Evolutionary conservation across 345 rosid genomes (phyloP).

Genomic region (Cardamine chenopodiifolia): DNA sequence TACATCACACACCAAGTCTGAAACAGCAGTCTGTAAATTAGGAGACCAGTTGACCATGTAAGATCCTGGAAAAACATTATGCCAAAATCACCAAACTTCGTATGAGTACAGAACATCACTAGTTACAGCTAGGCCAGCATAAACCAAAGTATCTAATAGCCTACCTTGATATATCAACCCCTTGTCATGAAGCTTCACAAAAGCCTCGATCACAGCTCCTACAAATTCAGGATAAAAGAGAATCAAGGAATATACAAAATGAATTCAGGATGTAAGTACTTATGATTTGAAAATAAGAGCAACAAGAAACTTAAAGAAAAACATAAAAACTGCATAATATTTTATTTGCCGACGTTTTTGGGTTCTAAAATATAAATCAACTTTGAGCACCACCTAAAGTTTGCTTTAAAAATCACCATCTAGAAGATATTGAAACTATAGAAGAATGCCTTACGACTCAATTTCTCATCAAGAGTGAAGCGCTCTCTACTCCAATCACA

Average conservation of each 20-base stretch:
- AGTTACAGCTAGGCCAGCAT: constrained; percentile 1
- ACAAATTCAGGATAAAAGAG: constrained; percentile 32
- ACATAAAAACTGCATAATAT: constrained; percentile 2
- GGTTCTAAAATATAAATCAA: constrained; percentile 8
- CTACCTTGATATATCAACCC: constrained; percentile 94
- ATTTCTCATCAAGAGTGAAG: constrained; percentile 95
- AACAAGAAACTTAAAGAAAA: background rate
- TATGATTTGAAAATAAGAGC: constrained; percentile 4
- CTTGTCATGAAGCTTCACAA: constrained; percentile 87
- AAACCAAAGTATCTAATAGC: constrained; percentile 1
- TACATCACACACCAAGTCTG: constrained; percentile 81
- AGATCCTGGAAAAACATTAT: constrained; percentile 60
- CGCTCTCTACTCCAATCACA: constrained; percentile 96
- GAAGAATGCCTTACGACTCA: constrained; percentile 91
- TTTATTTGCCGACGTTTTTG: background rate
- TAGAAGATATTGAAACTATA: constrained; percentile 36
- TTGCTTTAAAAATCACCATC: constrained; percentile 7
- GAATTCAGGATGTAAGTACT: background rate
- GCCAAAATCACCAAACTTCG: constrained; percentile 17
- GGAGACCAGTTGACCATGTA: constrained; percentile 99
- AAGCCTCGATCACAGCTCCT: constrained; percentile 95
- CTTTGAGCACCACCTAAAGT: constrained; percentile 8
- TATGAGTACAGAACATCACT: constrained; percentile 17
- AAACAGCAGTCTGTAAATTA: constrained; percentile 95
- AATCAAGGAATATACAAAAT: constrained; percentile 27